Evolutionary conservation across 2,329 filamentous ascomycete genomes (phyloP), one percentile per base, ranked within the genome.

Genomic region (Fusarium xylarioides): DNA sequence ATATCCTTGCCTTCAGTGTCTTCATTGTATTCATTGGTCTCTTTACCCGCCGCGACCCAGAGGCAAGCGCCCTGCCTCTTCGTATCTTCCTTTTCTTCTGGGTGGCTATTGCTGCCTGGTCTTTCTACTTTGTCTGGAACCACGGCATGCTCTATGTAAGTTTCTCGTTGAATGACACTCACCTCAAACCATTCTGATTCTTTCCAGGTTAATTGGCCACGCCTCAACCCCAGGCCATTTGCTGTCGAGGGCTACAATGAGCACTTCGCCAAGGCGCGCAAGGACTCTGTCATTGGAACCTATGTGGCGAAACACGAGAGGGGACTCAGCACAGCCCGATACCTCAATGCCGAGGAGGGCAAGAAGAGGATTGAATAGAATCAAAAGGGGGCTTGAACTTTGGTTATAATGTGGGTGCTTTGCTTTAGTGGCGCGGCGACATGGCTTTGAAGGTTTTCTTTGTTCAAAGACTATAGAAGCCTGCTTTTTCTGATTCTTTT

Each of bases 111-210:
- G 91, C 90, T 10, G 89, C 83, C 19, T 97, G 93, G 88, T 91
- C 89, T 70, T 85, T 90, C 53, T 89, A 89, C 71, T 99, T 99
- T 80, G 91, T 99, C 76, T 87, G 91, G 78, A 88, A 84, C 53
- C 93, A 98, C 79, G 96, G 96, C 66, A 95, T 97, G 87, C 91
- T 99, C 77, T 99, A 96, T 79, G 96, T 98, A 89, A 89, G 94
- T 91, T 50, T n/a, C 34, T 15, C 42, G 21, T 21, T 14, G 60
- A 70, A 3, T 46, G 2, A 5, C 28, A 37, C 53, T n/a, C 35
- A n/a, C 47, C 16, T 44, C 46, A 16, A 63, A n/a, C 14, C 30
- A 49, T 46, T 53, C 71, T 75, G 58, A 77, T 61, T 57, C 49
- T 49, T 26, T 6, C 32, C 70, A 97, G 95, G 95, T 98, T 75